These are phyloP conservation scores for Cylindrodendrum hubeiense DNA, from an alignment of 2,329 filamentous ascomycete genomes.

Conservation along the genomic window DNA sequence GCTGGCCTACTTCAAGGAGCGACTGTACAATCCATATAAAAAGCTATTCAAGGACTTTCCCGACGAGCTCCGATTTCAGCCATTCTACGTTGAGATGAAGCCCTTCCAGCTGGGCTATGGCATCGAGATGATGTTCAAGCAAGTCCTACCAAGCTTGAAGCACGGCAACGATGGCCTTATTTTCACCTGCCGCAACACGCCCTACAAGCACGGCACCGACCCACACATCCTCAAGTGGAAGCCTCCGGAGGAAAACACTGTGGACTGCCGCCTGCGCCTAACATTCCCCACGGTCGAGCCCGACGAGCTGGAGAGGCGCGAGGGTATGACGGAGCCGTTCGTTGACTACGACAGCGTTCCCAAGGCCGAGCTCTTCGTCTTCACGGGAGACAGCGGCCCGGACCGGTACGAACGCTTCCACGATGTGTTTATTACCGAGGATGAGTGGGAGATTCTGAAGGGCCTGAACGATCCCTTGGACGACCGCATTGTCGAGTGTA, in stretches of 20 bases:
- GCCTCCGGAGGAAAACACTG: constrained; percentile 91
- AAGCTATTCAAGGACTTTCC: constrained; percentile 74
- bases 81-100: constrained; percentile 89
- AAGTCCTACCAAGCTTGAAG: constrained; percentile 84
- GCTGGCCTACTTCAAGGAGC: constrained; percentile 85
- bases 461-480: constrained; percentile 79
- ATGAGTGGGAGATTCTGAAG: constrained; percentile 90
- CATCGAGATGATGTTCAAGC: constrained; percentile 90
- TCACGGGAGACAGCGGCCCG: constrained; percentile 67
- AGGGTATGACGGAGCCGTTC: constrained; percentile 72
- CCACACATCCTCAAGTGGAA: constrained; percentile 98
- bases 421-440: constrained; percentile 75
- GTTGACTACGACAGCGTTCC: constrained; percentile 86
- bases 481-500: constrained; percentile 91
- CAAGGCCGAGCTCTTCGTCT: constrained; percentile 78
- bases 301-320: constrained; percentile 74
- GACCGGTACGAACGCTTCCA: constrained; percentile 74
- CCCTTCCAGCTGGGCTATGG: constrained; percentile 90
- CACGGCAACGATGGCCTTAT: constrained; percentile 98
- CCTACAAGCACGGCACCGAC: constrained; percentile 92
- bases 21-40: constrained; percentile 79
- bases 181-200: constrained; percentile 91
- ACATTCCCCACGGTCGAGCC: constrained; percentile 80
- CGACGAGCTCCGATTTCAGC: constrained; percentile 75
- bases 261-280: constrained; percentile 88